These are phyloP conservation scores for Botrytis cinerea DNA, from an alignment of 2,329 filamentous ascomycete species.

Conservation along the genomic window DNA sequence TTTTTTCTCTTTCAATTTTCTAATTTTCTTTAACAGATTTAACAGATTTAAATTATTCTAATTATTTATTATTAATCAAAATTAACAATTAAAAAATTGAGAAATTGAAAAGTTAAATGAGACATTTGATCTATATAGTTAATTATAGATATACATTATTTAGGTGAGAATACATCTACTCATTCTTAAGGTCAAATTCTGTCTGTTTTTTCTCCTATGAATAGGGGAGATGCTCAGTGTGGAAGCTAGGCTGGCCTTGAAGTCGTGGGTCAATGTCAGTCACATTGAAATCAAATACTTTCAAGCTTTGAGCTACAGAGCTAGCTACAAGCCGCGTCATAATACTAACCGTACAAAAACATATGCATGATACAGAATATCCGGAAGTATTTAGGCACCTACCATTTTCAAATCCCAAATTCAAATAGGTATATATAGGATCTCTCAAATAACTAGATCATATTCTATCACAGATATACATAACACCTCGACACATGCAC, in stretches of 20 bases:
- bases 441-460: background rate
- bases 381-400: background rate
- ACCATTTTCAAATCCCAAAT: background rate
- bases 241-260: background rate
- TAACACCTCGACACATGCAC: no score
- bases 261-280: background rate
- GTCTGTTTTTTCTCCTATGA: no score
- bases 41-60: no score
- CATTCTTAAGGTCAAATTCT: no score
- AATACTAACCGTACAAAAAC: background rate
- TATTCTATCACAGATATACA: background rate
- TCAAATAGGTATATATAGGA: background rate
- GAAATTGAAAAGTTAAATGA: no score
- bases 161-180: no score
- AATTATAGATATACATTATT: no score
- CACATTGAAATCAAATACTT: background rate
- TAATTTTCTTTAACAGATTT: no score
- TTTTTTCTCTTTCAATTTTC: no score
- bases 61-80: no score
- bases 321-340: background rate
- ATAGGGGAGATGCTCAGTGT: background rate
- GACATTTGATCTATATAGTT: no score
- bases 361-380: background rate
- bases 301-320: background rate
- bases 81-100: no score